phyloP scores from a whole-genome alignment of 2,329 filamentous ascomycete species.

The Diaporthe ilicicola region DNA sequence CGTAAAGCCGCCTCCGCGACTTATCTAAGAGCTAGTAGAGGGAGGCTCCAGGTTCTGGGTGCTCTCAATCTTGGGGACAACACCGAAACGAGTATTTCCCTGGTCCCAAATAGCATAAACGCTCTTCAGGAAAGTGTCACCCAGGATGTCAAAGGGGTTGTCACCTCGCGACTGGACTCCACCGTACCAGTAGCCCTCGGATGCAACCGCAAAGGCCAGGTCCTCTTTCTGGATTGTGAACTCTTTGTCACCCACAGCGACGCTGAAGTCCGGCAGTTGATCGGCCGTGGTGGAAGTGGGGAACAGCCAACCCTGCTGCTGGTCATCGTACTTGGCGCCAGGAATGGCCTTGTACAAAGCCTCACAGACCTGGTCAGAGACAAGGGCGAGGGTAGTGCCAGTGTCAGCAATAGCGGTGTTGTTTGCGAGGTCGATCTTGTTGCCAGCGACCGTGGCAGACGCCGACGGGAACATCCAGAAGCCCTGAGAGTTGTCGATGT shows the following conservation, averaged over 20 bases:
- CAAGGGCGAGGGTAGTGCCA: slow-evolving; percentile 72
- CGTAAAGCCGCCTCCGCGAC: not conserved
- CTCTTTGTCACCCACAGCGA: slow-evolving; percentile 69
- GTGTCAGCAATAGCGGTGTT: slow-evolving; percentile 78
- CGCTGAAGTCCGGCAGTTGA: slow-evolving; percentile 66
- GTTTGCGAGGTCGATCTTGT: slow-evolving; percentile 55
- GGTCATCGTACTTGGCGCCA: slow-evolving; percentile 63
- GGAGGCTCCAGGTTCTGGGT: slow-evolving; percentile 43
- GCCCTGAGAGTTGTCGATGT: slow-evolving; percentile 69
- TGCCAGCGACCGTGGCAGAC: slow-evolving; percentile 65
- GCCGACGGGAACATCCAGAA: slow-evolving; percentile 74
- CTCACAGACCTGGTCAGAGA: slow-evolving; percentile 68
- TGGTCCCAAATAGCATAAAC: slow-evolving; percentile 74
- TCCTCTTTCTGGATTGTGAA: slow-evolving; percentile 65
- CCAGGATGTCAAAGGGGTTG: slow-evolving; percentile 69
- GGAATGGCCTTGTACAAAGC: slow-evolving; percentile 71
- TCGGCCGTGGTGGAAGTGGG: slow-evolving; percentile 60
- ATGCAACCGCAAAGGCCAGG: slow-evolving; percentile 37
- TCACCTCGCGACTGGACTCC: slow-evolving; percentile 71
- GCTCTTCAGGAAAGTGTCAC: slow-evolving; percentile 70
- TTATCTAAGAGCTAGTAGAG: slow-evolving; percentile 22
- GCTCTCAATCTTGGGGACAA: slow-evolving; percentile 61
- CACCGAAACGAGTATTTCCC: slow-evolving; percentile 66
- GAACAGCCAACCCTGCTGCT: slow-evolving; percentile 70
- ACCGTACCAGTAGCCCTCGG: slow-evolving; percentile 66